phyloP scores from a whole-genome alignment of 2,329 filamentous ascomycete species.

The Lecanicillium sp. region DNA sequence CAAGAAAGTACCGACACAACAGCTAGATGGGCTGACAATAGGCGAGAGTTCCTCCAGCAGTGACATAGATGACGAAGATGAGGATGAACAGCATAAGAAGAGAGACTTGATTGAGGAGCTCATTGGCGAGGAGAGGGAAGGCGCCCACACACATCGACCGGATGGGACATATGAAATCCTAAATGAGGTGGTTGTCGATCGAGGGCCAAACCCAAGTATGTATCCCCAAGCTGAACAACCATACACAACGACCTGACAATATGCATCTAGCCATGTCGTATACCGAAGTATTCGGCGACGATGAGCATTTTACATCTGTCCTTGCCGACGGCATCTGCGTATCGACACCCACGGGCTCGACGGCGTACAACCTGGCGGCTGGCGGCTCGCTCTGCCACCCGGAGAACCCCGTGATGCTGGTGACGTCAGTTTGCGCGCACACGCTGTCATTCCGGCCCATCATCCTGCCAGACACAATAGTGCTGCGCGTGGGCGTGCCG shows the following conservation, averaged over 20 bases:
- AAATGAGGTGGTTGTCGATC: constrained; percentile 94
- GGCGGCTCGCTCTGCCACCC: constrained; percentile 94
- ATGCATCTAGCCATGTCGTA: constrained; percentile 68
- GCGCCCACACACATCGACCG: constrained; percentile 77
- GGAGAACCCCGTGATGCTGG: constrained; percentile 91
- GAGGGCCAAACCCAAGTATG: constrained; percentile 86
- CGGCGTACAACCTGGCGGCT: constrained; percentile 90
- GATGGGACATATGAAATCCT: constrained; percentile 84
- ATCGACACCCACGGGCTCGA: constrained; percentile 89
- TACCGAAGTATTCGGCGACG: constrained; percentile 88
- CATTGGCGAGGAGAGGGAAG: constrained; percentile 77
- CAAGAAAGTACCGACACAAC: constrained; percentile 27
- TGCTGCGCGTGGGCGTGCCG: constrained; percentile 86
- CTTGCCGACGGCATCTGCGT: constrained; percentile 91
- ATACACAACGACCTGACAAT: not conserved
- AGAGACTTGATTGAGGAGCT: constrained; percentile 83
- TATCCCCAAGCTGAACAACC: constrained; percentile 17
- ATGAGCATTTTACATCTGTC: constrained; percentile 91
- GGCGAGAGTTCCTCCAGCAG: not conserved
- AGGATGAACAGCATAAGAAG: constrained; percentile 31
- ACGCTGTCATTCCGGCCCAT: constrained; percentile 95
- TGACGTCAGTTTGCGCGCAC: constrained; percentile 91
- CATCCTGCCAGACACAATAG: constrained; percentile 92
- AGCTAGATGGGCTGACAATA: constrained; percentile 12
- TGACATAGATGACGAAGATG: constrained; percentile 27